A percentile compares a stretch with the other conserved stretches of the same genome.
Conservation (phyloP, 768 basidiomycete species). For the Gloeophyllum trabeum region DNA sequence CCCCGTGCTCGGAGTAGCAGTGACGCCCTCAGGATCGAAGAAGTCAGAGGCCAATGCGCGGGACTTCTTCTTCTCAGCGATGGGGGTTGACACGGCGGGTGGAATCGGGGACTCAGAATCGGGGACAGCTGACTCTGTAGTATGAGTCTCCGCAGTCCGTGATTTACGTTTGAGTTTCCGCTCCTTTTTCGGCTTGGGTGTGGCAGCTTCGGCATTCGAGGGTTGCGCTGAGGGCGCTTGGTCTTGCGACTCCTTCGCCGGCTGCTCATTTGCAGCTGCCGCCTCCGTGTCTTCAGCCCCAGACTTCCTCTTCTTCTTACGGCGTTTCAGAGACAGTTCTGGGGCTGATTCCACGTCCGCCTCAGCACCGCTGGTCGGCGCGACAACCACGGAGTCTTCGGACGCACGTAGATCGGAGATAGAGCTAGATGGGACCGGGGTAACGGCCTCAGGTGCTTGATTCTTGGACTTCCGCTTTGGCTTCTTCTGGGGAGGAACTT, state of each 20-base stretch:
- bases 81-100: constrained; percentile 7
- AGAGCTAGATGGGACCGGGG: too few relatives aligned
- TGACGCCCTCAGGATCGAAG: too few relatives aligned
- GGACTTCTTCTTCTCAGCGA: constrained; percentile 7
- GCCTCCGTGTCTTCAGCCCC: neutral
- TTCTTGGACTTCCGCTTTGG: neutral
- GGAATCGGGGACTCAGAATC: too few relatives aligned
- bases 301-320: neutral
- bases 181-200: neutral
- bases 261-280: neutral
- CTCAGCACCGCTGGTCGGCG: constrained; percentile 4
- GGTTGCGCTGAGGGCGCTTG: neutral
- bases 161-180: too few relatives aligned
- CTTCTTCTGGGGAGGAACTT: neutral
- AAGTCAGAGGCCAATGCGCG: constrained; percentile 15
- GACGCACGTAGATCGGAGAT: too few relatives aligned
- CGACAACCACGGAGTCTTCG: neutral
- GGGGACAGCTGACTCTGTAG: too few relatives aligned
- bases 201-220: neutral
- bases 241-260: constrained; percentile 6
- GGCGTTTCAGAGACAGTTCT: neutral
- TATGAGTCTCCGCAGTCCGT: too few relatives aligned
- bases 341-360: constrained; percentile 4
- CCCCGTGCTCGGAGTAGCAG: neutral
- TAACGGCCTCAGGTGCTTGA: neutral